Evolutionary conservation across 805 yeast genomes (phyloP).

Genomic region (Yarrowia phangngaensis): DNA sequence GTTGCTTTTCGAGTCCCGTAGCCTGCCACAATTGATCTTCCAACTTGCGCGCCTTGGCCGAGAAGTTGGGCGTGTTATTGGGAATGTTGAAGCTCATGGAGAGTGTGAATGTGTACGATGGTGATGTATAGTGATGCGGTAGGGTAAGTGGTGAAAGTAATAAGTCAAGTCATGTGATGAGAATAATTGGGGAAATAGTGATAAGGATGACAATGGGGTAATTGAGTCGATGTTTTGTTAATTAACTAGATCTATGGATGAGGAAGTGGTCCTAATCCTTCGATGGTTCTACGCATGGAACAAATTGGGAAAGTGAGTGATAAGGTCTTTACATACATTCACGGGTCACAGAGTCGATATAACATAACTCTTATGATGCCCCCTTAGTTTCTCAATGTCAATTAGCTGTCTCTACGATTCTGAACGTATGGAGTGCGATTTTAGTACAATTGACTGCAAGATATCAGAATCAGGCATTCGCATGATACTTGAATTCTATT

Average conservation of each 20-base stretch:
- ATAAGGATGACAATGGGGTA: not conserved
- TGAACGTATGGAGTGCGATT: too few relatives aligned
- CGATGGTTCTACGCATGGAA: too few relatives aligned
- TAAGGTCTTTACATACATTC: too few relatives aligned
- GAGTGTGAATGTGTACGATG: not conserved
- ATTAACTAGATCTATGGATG: not conserved
- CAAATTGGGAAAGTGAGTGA: too few relatives aligned
- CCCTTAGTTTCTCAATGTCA: too few relatives aligned
- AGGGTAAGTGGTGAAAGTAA: not conserved
- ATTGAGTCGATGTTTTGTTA: not conserved
- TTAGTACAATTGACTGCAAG: too few relatives aligned
- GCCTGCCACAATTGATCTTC: conserved; percentile 30
- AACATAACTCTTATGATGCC: too few relatives aligned
- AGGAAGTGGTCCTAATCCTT: not conserved
- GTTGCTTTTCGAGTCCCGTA: conserved; percentile 5
- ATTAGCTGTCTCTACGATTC: too few relatives aligned
- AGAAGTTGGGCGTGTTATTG: conserved; percentile 27
- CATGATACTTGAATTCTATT: too few relatives aligned
- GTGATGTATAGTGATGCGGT: not conserved
- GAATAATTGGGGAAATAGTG: not conserved
- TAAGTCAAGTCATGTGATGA: conserved; percentile 14
- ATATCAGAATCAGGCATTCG: too few relatives aligned
- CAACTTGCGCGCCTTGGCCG: conserved; percentile 22
- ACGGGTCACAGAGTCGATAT: too few relatives aligned
- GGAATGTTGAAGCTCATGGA: conserved; percentile 29